A percentile compares a stretch with the other conserved stretches of the same genome.
These are phyloP conservation scores for Verruconis gallopava DNA, from an alignment of 2,329 filamentous ascomycete species.

Conservation along the genomic window DNA sequence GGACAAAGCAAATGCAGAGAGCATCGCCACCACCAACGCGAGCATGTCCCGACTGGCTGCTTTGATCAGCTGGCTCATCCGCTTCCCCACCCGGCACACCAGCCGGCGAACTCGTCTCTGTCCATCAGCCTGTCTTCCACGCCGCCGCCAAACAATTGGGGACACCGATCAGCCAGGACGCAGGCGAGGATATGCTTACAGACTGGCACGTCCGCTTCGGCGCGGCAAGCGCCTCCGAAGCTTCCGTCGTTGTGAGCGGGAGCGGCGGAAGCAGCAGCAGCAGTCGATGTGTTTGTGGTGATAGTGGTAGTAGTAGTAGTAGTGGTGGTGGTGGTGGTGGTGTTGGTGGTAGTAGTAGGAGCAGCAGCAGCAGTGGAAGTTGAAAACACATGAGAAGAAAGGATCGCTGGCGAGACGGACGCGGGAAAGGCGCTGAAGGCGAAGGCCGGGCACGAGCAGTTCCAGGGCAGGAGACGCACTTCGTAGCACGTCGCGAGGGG, in stretches of 20 bases:
- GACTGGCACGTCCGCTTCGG: slow-evolving; percentile 35
- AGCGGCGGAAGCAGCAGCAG: too few species aligned
- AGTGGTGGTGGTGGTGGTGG: neutral
- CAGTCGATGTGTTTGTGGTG: too few species aligned
- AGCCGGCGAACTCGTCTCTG: slow-evolving; percentile 59
- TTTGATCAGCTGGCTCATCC: too few species aligned
- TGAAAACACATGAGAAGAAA: too few species aligned
- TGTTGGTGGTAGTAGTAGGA: too few species aligned
- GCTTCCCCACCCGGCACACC: slow-evolving; percentile 37
- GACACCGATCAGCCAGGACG: slow-evolving; percentile 56
- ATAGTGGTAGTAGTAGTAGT: too few species aligned
- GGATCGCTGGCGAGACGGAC: too few species aligned
- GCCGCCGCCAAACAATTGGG: slow-evolving; percentile 40
- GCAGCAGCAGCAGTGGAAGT: slow-evolving; percentile 36
- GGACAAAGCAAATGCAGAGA: too few species aligned
- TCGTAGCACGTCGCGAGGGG: slow-evolving; percentile 44
- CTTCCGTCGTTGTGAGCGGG: too few species aligned
- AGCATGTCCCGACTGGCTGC: too few species aligned
- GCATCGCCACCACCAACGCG: too few species aligned
- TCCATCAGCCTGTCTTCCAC: slow-evolving; percentile 43
- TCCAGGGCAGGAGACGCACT: slow-evolving; percentile 66
- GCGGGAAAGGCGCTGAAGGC: slow-evolving; percentile 59
- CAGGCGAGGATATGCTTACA: slow-evolving; percentile 91
- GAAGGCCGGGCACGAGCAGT: slow-evolving; percentile 81
- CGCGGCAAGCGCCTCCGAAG: too few species aligned